Evolutionary conservation across 805 yeast genomes (phyloP).

Genomic region (Ogataea polymorpha): DNA sequence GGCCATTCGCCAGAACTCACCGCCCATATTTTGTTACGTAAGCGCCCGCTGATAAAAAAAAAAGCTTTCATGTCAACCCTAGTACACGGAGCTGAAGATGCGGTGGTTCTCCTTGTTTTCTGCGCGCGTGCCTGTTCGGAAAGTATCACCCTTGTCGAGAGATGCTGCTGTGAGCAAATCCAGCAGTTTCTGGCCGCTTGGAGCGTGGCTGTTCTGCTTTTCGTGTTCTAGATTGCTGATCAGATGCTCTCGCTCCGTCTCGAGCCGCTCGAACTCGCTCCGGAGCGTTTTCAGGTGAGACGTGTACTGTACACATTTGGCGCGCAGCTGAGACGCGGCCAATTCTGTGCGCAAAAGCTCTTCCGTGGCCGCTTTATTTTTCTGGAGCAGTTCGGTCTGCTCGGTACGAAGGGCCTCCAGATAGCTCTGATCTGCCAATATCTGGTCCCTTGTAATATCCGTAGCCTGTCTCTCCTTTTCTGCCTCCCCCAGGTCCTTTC

Average conservation of each 20-base stretch:
- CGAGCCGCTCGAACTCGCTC: constrained; percentile 6
- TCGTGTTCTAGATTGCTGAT: constrained; percentile 7
- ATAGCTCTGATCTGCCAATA: background rate
- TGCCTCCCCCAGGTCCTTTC: background rate
- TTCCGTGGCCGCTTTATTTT: constrained; percentile 3
- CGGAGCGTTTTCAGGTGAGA: constrained; percentile 7
- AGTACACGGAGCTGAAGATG: constrained; percentile 6
- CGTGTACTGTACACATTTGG: constrained; percentile 5
- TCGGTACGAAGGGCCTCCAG: constrained; percentile 1
- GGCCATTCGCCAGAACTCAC: background rate
- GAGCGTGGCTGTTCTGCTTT: background rate
- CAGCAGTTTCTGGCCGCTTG: constrained; percentile 7
- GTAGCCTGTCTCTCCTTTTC: no score
- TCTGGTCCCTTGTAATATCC: no score
- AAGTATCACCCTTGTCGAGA: background rate
- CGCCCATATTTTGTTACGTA: background rate
- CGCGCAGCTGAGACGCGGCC: background rate
- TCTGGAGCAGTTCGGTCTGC: constrained; percentile 1
- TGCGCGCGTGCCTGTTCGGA: constrained; percentile 2
- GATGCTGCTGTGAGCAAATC: constrained; percentile 3
- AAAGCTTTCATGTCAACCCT: background rate
- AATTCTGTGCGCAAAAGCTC: constrained; percentile 3
- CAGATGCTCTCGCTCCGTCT: constrained; percentile 10
- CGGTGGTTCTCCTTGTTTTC: constrained; percentile 10
- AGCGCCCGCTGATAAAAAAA: background rate